Evolutionary conservation across 2,329 filamentous ascomycete genomes (phyloP).

Genomic region (Botryosphaeria dothidea): DNA sequence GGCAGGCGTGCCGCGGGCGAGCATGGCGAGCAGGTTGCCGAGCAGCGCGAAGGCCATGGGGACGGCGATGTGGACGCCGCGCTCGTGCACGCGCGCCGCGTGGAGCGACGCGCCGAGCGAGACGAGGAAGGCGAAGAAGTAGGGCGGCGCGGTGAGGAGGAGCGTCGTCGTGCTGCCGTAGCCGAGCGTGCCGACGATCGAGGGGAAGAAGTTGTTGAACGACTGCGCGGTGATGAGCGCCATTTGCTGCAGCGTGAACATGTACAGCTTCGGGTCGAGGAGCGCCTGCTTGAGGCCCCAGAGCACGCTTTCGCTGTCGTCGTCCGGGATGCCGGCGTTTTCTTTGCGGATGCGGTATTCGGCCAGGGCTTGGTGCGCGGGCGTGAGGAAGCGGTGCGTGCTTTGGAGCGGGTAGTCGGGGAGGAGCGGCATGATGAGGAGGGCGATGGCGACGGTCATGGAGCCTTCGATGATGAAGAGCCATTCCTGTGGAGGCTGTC

Average conservation of each 20-base stretch:
- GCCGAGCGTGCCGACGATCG: conserved; percentile 38
- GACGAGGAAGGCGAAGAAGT: conserved; percentile 27
- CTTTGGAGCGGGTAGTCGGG: conserved; percentile 31
- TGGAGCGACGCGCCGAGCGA: conserved; percentile 10
- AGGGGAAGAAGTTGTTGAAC: conserved; percentile 36
- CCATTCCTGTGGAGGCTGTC: conserved; percentile 30
- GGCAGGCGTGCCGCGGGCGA: conserved; percentile 20
- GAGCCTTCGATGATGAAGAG: conserved; percentile 37
- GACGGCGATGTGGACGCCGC: neutral
- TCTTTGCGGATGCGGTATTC: conserved; percentile 8
- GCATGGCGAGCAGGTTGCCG: conserved; percentile 6
- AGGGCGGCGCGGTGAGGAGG: conserved; percentile 26
- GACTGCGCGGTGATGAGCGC: conserved; percentile 26
- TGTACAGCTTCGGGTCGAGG: neutral
- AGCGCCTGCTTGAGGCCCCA: conserved; percentile 5
- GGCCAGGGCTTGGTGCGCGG: neutral
- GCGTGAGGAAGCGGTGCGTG: neutral
- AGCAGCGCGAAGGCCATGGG: conserved; percentile 7
- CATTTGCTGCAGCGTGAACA: conserved; percentile 9
- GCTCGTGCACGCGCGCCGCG: conserved; percentile 10
- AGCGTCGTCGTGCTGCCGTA: conserved; percentile 38
- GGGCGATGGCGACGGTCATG: conserved; percentile 37
- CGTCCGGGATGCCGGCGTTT: neutral
- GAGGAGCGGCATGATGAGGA: conserved; percentile 35
- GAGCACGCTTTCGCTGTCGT: neutral